Evolutionary conservation across 371 early-diverging fungal genomes (phyloP).

Genomic region (Syncephalastrum sp.): DNA sequence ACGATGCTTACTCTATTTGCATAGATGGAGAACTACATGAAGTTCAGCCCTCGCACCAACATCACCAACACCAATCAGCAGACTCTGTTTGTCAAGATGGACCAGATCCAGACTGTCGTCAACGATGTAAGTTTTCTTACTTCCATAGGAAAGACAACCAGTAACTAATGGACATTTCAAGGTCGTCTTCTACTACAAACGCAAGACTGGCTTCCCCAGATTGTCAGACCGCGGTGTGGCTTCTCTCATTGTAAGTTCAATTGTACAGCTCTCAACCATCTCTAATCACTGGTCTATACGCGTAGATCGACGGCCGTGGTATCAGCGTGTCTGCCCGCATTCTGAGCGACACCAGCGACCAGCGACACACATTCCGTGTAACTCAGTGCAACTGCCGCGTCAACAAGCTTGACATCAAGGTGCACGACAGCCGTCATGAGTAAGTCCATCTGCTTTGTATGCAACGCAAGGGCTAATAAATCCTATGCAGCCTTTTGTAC

Average conservation of each 20-base stretch:
- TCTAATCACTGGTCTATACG: neutral
- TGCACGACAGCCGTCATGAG: constrained; percentile 46
- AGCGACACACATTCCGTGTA: constrained; percentile 28
- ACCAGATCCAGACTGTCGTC: constrained; percentile 27
- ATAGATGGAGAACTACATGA: constrained; percentile 30
- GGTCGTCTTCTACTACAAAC: constrained; percentile 58
- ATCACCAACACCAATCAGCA: constrained; percentile 44
- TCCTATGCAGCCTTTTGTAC: constrained; percentile 36
- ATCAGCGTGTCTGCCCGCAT: constrained; percentile 37
- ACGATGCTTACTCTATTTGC: constrained; percentile 4
- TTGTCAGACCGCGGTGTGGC: constrained; percentile 61
- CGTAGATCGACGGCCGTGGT: constrained; percentile 54
- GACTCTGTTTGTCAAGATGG: constrained; percentile 21
- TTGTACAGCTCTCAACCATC: neutral
- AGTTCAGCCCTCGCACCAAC: constrained; percentile 35
- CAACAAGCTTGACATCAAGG: constrained; percentile 49
- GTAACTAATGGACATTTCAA: constrained; percentile 16
- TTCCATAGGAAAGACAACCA: neutral
- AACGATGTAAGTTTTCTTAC: constrained; percentile 21
- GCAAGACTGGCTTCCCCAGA: constrained; percentile 55
- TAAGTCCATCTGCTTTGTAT: constrained; percentile 14
- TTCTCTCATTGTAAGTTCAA: constrained; percentile 25
- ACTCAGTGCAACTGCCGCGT: constrained; percentile 37
- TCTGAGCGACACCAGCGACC: constrained; percentile 28
- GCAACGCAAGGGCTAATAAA: neutral